Base-by-base conservation (phyloP, 225 moss, liverwort and hornwort genomes). In the Polytrichum commune region DNA sequence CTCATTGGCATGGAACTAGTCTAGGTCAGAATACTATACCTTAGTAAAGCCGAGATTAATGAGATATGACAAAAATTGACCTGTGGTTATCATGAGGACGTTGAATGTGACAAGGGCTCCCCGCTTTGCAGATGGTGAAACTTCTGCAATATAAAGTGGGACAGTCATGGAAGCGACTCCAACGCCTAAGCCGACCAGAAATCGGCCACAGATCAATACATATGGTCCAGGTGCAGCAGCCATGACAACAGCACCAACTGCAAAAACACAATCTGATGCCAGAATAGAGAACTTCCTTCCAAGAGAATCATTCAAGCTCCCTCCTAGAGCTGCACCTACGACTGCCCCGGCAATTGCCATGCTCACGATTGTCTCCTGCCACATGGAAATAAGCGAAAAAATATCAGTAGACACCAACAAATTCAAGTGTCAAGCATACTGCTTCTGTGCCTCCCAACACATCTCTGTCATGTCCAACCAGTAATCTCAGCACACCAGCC, bases 101-200 rank as follows among this genome's bases (percentile, higher is more conserved):
- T 98, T 94, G 75, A 93, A 65, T 8, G 92, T 90, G 72, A 98
- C 92, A 3, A 98, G 88, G 9, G 91, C 94, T 10, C 97, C 97
- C 2, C 97, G 80, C 55, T 77, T 89, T 73, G 85, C 74, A 62
- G 94, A 80, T 77, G 97, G 92, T 27, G 94, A 92, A 23, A 84
- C 90, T 72, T 98, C 97, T 55, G 97, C 97, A 60, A 98, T 94
- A 78, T 98, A 98, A 65, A 98, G 84, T 25, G 97, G 97, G 35
- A 84, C 88, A 57, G 97, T 93, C 90, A 98, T 93, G 69, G 97
- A 98, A 35, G 94, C 97, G 73, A 85, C 88, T 53, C 97, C 97
- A n/a, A 98, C 89, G 27, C 92, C 97, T 66, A 98, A 75, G 19
- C 97, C 97, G 35, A 98, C 97, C 0, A 98, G 72, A 20, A 94